phyloP scores from a whole-genome alignment of 805 yeast genomes.

The Candida boidinii region DNA sequence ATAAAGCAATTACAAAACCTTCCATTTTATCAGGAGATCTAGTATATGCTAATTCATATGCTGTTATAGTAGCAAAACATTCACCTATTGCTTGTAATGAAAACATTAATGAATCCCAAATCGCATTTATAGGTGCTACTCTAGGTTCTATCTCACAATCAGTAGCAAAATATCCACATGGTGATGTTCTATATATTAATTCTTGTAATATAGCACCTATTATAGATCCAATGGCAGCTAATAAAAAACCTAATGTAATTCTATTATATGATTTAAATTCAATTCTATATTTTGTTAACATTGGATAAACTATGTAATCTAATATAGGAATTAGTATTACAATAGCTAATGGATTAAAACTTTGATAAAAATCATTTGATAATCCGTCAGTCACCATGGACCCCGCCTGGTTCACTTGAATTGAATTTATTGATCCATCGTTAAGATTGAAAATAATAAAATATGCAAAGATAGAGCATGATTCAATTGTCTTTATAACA shows the following conservation, averaged over 20 bases:
- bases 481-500: conserved; percentile 31
- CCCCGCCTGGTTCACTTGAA: conserved; percentile 44
- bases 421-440: conserved; percentile 37
- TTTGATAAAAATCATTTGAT: conserved; percentile 46
- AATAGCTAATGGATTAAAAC: conserved; percentile 45
- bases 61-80: conserved; percentile 43
- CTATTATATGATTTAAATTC: conserved; percentile 34
- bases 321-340: conserved; percentile 41
- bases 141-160: conserved; percentile 17
- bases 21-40: conserved; percentile 42
- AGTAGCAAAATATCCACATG: conserved; percentile 31
- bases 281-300: conserved; percentile 25
- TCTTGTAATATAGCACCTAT: conserved; percentile 41
- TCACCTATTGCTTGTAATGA: conserved; percentile 43
- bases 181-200: conserved; percentile 32
- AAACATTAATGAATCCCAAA: conserved; percentile 26
- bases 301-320: conserved; percentile 37
- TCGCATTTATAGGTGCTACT: conserved; percentile 21
- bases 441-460: conserved; percentile 29
- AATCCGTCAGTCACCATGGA: conserved; percentile 44
- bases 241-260: conserved; percentile 36
- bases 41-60: conserved; percentile 46
- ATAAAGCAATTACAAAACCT: conserved; percentile 39
- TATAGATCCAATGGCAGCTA: conserved; percentile 37
- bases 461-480: conserved; percentile 37